A percentile compares a stretch with the other conserved stretches of the same genome.
Evolutionary conservation across 2,329 filamentous ascomycete genomes (phyloP).

Genomic region (Ophiostoma sp.): DNA sequence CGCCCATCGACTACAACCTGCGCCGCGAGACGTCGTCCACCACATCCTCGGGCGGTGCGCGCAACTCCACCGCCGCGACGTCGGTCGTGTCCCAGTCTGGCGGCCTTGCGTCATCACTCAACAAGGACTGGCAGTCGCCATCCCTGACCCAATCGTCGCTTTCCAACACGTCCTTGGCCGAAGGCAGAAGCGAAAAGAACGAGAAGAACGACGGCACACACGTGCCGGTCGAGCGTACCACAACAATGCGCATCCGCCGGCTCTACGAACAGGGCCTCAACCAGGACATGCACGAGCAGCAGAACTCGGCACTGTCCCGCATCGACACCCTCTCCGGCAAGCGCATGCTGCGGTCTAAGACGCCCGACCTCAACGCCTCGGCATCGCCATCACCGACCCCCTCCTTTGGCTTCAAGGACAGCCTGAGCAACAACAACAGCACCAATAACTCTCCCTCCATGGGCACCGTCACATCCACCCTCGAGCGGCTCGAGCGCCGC

Average conservation of each 20-base stretch:
- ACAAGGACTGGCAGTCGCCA: constrained; percentile 46
- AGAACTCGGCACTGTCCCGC: constrained; percentile 67
- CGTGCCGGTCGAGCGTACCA: constrained; percentile 53
- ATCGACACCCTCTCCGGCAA: constrained; percentile 72
- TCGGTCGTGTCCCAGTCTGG: constrained; percentile 72
- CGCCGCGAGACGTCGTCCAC: constrained; percentile 85
- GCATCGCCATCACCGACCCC: constrained; percentile 45
- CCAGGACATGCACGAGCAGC: constrained; percentile 74
- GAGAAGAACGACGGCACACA: constrained; percentile 18
- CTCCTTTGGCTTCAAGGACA: constrained; percentile 41
- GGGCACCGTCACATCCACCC: constrained; percentile 15
- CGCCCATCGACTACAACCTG: constrained; percentile 59
- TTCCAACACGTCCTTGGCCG: too few species aligned
- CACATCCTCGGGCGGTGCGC: constrained; percentile 63
- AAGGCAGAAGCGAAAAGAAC: constrained; percentile 22
- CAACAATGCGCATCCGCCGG: constrained; percentile 63
- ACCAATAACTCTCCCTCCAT: not conserved
- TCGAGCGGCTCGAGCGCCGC: constrained; percentile 28
- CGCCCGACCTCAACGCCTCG: constrained; percentile 43
- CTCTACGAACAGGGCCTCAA: constrained; percentile 79
- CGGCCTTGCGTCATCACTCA: constrained; percentile 36
- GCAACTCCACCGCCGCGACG: constrained; percentile 81
- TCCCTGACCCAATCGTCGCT: not conserved
- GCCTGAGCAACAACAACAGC: constrained; percentile 32
- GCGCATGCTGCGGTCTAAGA: constrained; percentile 46